These are phyloP conservation scores for Cladosporium colombiae DNA, from an alignment of 2,329 filamentous ascomycete species.

Conservation along the genomic window DNA sequence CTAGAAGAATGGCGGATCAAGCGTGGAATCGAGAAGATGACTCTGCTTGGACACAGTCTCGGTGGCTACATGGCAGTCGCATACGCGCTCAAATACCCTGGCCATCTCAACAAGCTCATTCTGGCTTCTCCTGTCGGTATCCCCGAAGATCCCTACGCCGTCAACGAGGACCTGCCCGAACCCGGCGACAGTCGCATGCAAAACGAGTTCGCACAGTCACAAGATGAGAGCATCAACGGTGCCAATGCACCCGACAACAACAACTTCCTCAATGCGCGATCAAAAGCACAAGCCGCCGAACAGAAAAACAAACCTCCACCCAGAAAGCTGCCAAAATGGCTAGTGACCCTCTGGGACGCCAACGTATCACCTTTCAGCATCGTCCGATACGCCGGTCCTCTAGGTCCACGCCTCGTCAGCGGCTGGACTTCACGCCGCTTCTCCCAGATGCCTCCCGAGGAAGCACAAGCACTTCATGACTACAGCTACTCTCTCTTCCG, in stretches of 20 bases:
- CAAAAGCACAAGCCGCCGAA: constrained; percentile 37
- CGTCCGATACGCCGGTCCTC: constrained; percentile 81
- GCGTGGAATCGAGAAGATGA: constrained; percentile 89
- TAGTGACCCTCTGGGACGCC: constrained; percentile 92
- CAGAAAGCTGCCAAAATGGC: constrained; percentile 73
- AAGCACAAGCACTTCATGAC: constrained; percentile 82
- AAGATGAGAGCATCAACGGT: constrained; percentile 49
- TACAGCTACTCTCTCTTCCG: constrained; percentile 95
- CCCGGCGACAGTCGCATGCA: constrained; percentile 70
- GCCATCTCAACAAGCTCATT: constrained; percentile 91
- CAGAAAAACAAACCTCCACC: constrained; percentile 46
- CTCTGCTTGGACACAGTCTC: constrained; percentile 86
- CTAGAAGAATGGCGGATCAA: constrained; percentile 93
- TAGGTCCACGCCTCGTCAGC: constrained; percentile 88
- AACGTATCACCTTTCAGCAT: constrained; percentile 95
- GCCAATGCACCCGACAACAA: constrained; percentile 52
- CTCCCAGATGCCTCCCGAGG: constrained; percentile 76
- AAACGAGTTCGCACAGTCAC: constrained; percentile 78
- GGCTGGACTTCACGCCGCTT: constrained; percentile 95
- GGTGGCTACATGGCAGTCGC: constrained; percentile 94
- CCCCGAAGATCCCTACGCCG: constrained; percentile 89
- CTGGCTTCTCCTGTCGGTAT: constrained; percentile 92
- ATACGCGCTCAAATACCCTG: constrained; percentile 95
- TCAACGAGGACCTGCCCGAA: constrained; percentile 77
- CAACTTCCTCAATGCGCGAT: constrained; percentile 51